Base-by-base conservation (phyloP, 306 rosid species). In the Ormosia emarginata region DNA sequence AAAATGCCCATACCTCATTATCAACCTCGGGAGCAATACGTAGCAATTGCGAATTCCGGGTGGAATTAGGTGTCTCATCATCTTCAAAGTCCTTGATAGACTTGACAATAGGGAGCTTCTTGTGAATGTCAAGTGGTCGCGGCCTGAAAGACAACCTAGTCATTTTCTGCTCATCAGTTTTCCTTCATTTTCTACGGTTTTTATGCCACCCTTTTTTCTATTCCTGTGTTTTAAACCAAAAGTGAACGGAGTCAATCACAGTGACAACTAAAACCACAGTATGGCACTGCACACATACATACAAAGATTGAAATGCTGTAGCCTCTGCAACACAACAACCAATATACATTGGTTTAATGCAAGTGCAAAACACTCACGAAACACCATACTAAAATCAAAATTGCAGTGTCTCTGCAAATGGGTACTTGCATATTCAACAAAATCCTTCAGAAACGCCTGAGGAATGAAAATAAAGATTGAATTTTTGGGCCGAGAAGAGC, bases 71-170 rank as follows among this genome's bases (percentile, higher is more conserved):
- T 41, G 83, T 8, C 71, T 88, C 90, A 14, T 88, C 90, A 63
- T 88, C 90, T 57, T 88, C 90, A 79, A 88, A 88, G 67, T 88
- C 90, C 86, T 85, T 88, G 56, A 88, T n/a, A 66, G 90, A 88
- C 85, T 88, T 88, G 67, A 88, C 81, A 58, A 88, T 88, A 47
- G 90, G 90, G 67, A 88, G 88, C 88, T 88, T 88, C 90, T 84
- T 84, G 82, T 87, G 90, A 64, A 87, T 87, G 62, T 87, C 90
- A 73, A 87, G 90, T 77, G 90, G 90, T 47, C 90, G 86, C 6
- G 90, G 88, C 74, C 90, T 87, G 77, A 87, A 77, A 74, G 90
- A 87, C 69, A 87, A 73, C 69, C 90, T 87, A 84, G 80, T 87
- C 90, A 87, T 87, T 9, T 87, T 87, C 74, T 79, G 78, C 79